Percentiles rank a stretch among this genome's conserved stretches.
These are phyloP conservation scores for Amyloporia xantha DNA, from an alignment of 768 basidiomycete genomes.

Conservation along the genomic window DNA sequence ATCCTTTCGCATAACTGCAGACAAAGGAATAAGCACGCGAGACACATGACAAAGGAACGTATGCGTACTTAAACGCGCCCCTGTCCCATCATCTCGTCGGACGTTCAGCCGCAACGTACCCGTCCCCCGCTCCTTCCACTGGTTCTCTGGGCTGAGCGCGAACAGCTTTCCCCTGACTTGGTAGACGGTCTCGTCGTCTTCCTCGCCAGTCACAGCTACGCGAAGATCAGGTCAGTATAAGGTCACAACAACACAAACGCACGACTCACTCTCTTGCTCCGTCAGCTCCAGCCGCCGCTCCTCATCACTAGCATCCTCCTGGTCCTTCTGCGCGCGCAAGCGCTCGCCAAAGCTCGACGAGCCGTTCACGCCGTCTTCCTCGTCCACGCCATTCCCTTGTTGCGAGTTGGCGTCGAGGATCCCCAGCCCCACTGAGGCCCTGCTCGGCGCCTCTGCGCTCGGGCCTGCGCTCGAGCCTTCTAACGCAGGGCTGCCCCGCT, in stretches of 20 bases:
- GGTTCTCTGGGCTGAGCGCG: constrained; percentile 45
- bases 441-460: constrained; percentile 6
- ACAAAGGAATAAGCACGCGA: not conserved
- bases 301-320: constrained; percentile 47
- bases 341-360: constrained; percentile 51
- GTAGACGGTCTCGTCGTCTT: constrained; percentile 71
- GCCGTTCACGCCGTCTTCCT: constrained; percentile 16
- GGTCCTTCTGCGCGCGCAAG: constrained; percentile 55
- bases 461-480: constrained; percentile 16
- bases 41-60: constrained; percentile 16
- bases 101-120: constrained; percentile 70
- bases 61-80: constrained; percentile 69
- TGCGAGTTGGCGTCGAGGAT: constrained; percentile 2
- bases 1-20: constrained; percentile 78
- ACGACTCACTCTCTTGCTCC: constrained; percentile 59
- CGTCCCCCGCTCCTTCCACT: constrained; percentile 76
- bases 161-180: constrained; percentile 77
- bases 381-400: constrained; percentile 21
- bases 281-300: constrained; percentile 43
- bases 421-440: constrained; percentile 5
- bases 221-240: not conserved
- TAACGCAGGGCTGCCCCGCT: constrained; percentile 29
- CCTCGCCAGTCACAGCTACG: constrained; percentile 70
- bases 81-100: constrained; percentile 50
- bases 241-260: not conserved